Evolutionary conservation across 352 stramenopile species (phyloP).

Genomic region (Aphanomyces astaci): DNA sequence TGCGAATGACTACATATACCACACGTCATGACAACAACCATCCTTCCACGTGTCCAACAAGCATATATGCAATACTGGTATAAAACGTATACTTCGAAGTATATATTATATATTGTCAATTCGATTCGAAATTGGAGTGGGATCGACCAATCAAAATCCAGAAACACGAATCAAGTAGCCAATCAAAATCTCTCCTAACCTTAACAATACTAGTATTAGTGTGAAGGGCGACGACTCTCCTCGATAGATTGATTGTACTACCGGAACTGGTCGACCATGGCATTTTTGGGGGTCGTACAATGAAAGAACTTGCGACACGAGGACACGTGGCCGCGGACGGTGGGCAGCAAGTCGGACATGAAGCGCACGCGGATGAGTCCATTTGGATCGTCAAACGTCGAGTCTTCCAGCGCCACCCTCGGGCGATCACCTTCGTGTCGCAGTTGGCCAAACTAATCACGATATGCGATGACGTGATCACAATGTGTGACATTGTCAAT

Average conservation of each 20-base stretch:
- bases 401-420: constrained; percentile 11
- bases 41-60: neutral
- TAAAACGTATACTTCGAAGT: too few relatives aligned
- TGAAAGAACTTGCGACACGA: constrained; percentile 12
- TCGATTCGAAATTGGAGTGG: too few relatives aligned
- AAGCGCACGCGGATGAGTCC: constrained; percentile 13
- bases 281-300: constrained; percentile 4
- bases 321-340: neutral
- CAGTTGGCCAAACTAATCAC: constrained; percentile 15
- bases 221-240: too few relatives aligned
- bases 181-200: too few relatives aligned
- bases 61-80: too few relatives aligned
- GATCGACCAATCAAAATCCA: too few relatives aligned
- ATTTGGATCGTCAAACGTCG: neutral
- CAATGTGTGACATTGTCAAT: too few relatives aligned
- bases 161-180: too few relatives aligned
- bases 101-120: too few relatives aligned
- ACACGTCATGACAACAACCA: neutral
- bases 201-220: too few relatives aligned
- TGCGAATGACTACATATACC: constrained; percentile 16
- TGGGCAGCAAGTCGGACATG: neutral
- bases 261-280: constrained; percentile 16
- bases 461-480: too few relatives aligned
- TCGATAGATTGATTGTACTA: too few relatives aligned
- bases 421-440: neutral